Evolutionary conservation across 2,329 filamentous ascomycete genomes (phyloP).

Genomic region (Diplodia intermedia): DNA sequence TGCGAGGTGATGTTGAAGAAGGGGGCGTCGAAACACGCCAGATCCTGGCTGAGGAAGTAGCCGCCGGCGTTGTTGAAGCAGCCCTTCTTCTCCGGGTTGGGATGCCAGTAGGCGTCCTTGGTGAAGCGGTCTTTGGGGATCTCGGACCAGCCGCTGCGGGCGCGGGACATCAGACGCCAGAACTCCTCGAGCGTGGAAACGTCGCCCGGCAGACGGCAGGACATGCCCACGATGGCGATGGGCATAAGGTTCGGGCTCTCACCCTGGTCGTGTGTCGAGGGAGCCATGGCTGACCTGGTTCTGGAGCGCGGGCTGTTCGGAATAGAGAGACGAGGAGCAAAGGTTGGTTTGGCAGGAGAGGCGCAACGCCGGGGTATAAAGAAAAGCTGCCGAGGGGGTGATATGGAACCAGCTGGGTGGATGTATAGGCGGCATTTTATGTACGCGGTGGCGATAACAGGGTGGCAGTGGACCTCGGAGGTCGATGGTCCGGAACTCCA

Average conservation of each 20-base stretch:
- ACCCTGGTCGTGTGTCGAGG: not conserved
- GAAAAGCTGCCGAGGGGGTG: constrained; percentile 8
- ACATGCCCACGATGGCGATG: constrained; percentile 48
- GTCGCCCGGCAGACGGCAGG: constrained; percentile 44
- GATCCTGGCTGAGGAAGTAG: constrained; percentile 37
- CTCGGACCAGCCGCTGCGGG: constrained; percentile 42
- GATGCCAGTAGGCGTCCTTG: constrained; percentile 48
- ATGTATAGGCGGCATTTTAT: constrained; percentile 16
- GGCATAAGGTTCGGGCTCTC: constrained; percentile 31
- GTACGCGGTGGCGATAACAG: not conserved
- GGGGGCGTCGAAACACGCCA: constrained; percentile 36
- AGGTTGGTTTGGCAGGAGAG: no score
- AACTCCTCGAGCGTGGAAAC: constrained; percentile 44
- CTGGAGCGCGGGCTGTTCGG: not conserved
- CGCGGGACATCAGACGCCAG: constrained; percentile 45
- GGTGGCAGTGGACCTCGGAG: not conserved
- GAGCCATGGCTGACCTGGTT: constrained; percentile 19
- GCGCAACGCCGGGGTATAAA: not conserved
- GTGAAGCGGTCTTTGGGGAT: constrained; percentile 50
- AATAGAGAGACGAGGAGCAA: not conserved
- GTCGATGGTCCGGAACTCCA: not conserved
- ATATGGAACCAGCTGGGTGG: not conserved
- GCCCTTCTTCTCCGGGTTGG: constrained; percentile 37
- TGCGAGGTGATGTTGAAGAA: constrained; percentile 38
- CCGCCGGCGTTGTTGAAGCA: constrained; percentile 33